These are phyloP conservation scores for Aspergillus texensis DNA, from an alignment of 2,329 filamentous ascomycete species.

Conservation along the genomic window DNA sequence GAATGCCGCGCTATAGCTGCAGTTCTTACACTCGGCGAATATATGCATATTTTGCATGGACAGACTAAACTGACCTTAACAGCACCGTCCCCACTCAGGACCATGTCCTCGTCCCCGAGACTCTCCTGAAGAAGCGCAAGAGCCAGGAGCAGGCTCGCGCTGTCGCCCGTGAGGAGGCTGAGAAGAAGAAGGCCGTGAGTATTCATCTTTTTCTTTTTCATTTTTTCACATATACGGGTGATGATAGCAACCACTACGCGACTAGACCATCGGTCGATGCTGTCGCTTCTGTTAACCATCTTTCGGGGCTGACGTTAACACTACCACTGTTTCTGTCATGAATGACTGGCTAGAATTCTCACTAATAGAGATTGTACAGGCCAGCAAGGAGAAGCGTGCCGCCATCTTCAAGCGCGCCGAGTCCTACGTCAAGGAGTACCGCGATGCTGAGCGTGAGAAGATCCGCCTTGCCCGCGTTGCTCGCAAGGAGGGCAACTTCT, in stretches of 20 bases:
- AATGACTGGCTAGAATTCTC: slow-evolving; percentile 17
- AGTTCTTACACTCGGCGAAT: slow-evolving; percentile 84
- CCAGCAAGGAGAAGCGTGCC: slow-evolving; percentile 97
- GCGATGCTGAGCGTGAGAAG: slow-evolving; percentile 97
- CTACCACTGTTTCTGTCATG: slow-evolving; percentile 16
- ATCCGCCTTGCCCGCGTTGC: slow-evolving; percentile 86
- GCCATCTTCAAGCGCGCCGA: slow-evolving; percentile 99
- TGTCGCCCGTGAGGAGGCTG: slow-evolving; percentile 74
- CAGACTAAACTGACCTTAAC: slow-evolving; percentile 75
- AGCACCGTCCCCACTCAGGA: slow-evolving; percentile 92
- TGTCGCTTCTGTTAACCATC: slow-evolving; percentile 70
- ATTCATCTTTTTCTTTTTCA: slow-evolving; percentile 11
- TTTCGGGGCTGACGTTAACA: slow-evolving; percentile 72
- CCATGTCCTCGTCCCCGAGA: slow-evolving; percentile 97
- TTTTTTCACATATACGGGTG: slow-evolving; percentile 53
- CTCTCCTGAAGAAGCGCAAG: slow-evolving; percentile 99
- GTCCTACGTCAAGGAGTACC: slow-evolving; percentile 99
- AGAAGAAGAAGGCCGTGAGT: slow-evolving; percentile 91
- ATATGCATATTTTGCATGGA: slow-evolving; percentile 68
- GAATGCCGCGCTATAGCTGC: slow-evolving; percentile 90
- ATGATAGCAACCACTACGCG: slow-evolving; percentile 87
- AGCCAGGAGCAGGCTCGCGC: slow-evolving; percentile 98
- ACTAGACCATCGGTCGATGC: slow-evolving; percentile 95
- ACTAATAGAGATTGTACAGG: slow-evolving; percentile 57
- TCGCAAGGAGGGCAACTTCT: slow-evolving; percentile 91